Evolutionary conservation across 2,329 filamentous ascomycete species (phyloP).

Genomic region (Aspergillus arachidicola): DNA sequence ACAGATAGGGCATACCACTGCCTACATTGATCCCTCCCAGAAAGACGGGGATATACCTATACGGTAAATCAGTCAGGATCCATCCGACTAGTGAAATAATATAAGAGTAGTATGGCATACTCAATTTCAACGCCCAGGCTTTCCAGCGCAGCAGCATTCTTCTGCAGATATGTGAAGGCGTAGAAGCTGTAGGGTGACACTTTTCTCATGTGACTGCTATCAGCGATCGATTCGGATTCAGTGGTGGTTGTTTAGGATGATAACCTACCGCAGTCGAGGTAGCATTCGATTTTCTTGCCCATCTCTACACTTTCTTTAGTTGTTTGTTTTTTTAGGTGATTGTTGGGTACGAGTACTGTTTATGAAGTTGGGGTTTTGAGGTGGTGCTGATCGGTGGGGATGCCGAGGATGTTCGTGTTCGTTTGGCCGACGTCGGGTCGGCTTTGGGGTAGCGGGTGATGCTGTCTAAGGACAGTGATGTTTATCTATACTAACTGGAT

Average conservation of each 20-base stretch:
- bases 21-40: constrained; percentile 67
- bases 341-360: neutral
- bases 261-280: constrained; percentile 66
- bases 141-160: constrained; percentile 57
- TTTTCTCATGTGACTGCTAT: constrained; percentile 33
- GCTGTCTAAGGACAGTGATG: neutral
- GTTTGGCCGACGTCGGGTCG: constrained; percentile 6
- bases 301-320: constrained; percentile 40
- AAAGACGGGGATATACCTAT: constrained; percentile 71
- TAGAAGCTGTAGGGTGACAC: constrained; percentile 64
- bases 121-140: constrained; percentile 66
- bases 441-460: neutral
- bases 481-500: neutral
- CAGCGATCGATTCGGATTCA: neutral
- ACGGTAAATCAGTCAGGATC: neutral
- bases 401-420: constrained; percentile 7
- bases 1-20: constrained; percentile 48
- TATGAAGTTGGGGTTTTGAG: neutral
- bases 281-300: constrained; percentile 66
- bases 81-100: neutral
- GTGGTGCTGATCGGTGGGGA: neutral
- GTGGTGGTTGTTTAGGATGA: neutral
- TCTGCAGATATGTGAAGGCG: constrained; percentile 60
- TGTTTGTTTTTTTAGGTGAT: neutral
- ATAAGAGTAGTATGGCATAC: constrained; percentile 48